Percentiles rank a stretch among this genome's conserved stretches.
phyloP scores from a whole-genome alignment of 2,329 filamentous ascomycete genomes.

The Penicillium sp. region DNA sequence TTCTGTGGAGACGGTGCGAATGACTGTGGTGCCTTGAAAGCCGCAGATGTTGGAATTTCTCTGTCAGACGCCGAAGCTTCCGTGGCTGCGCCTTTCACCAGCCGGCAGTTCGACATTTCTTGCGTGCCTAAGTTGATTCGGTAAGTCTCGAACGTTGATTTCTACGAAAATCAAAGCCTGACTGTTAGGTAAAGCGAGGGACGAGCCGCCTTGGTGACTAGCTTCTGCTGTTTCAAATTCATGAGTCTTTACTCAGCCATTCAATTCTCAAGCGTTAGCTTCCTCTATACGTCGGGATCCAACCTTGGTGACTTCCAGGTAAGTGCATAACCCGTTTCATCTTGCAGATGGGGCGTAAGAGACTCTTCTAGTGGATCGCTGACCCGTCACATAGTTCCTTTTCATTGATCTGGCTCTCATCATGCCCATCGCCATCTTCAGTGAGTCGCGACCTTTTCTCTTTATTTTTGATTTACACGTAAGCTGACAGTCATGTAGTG shows the following conservation, averaged over 20 bases:
- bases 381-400: conserved; percentile 63
- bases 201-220: conserved; percentile 91
- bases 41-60: conserved; percentile 95
- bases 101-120: conserved; percentile 90
- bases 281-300: conserved; percentile 89
- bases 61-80: conserved; percentile 96
- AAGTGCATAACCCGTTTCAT: conserved; percentile 18
- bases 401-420: conserved; percentile 94
- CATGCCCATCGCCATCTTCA: conserved; percentile 94
- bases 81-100: conserved; percentile 97
- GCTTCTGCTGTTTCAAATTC: conserved; percentile 99
- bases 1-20: conserved; percentile 98
- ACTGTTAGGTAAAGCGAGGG: conserved; percentile 67
- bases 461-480: not conserved
- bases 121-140: conserved; percentile 92
- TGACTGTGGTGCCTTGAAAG: conserved; percentile 94
- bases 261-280: conserved; percentile 95
- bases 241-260: conserved; percentile 99
- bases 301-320: conserved; percentile 96
- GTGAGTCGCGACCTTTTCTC: conserved; percentile 48
- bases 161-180: conserved; percentile 16
- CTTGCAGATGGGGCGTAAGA: not conserved
- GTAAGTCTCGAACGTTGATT: conserved; percentile 45
- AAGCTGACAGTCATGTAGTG: conserved; percentile 57
- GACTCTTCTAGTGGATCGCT: not conserved